A percentile compares a stretch with the other conserved stretches of the same genome.
These are phyloP conservation scores for Nicotiana tomentosiformis DNA, from an alignment of 257 asterid genomes.

Conservation along the genomic window DNA sequence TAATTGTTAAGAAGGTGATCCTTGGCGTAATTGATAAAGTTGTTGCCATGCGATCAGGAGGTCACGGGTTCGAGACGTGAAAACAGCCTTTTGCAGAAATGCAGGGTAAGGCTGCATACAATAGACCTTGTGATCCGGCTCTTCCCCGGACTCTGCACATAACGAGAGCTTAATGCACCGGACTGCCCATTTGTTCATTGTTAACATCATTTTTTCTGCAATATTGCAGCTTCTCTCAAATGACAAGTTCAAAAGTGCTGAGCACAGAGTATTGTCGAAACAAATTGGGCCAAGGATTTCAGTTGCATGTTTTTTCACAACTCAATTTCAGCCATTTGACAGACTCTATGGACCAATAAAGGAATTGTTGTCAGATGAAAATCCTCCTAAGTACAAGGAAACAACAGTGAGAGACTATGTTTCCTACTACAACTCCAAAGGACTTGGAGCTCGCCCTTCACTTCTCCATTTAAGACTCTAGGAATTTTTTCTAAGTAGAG, in stretches of 20 bases:
- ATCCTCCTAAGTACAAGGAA: conserved; percentile 45
- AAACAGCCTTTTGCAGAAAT: too few relatives aligned
- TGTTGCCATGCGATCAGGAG: too few relatives aligned
- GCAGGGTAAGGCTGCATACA: too few relatives aligned
- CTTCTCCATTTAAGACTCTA: not conserved
- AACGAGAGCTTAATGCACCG: too few relatives aligned
- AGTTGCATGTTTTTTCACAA: conserved; percentile 55
- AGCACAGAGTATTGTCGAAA: conserved; percentile 58
- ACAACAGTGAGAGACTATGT: not conserved
- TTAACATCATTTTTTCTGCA: not conserved
- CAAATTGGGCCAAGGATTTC: conserved; percentile 49
- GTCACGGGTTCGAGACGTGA: too few relatives aligned
- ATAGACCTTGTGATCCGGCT: too few relatives aligned
- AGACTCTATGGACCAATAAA: conserved; percentile 49
- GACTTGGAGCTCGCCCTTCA: not conserved
- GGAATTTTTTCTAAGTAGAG: too few relatives aligned
- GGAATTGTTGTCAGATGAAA: conserved; percentile 35
- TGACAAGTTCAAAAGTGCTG: conserved; percentile 14
- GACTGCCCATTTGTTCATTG: not conserved
- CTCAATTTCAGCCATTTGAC: conserved; percentile 35
- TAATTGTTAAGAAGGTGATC: too few relatives aligned
- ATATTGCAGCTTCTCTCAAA: conserved; percentile 13
- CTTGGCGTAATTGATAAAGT: too few relatives aligned
- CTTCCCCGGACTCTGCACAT: too few relatives aligned
- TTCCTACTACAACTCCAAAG: not conserved